Conservation (phyloP, 2,329 filamentous ascomycete genomes). For the Xylariales sp. region DNA sequence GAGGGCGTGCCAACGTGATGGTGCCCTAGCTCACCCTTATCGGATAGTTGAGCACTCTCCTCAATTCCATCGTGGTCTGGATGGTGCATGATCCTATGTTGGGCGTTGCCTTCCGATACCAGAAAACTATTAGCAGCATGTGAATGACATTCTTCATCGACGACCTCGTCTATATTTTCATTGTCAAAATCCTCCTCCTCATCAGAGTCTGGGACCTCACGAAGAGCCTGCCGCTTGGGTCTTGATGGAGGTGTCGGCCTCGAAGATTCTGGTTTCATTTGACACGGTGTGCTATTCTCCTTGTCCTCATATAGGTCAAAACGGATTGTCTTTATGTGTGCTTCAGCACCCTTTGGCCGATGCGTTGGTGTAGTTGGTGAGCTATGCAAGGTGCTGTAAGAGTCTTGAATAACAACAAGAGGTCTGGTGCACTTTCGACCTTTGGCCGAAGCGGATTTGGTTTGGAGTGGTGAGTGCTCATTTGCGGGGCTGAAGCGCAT, state of each 20-base stretch:
- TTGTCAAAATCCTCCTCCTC: conserved; percentile 14
- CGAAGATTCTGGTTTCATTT: conserved; percentile 24
- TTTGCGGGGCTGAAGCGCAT: conserved; percentile 15
- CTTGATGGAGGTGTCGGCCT: conserved; percentile 15
- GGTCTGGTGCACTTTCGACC: conserved; percentile 15
- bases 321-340: conserved; percentile 18
- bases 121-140: too few species aligned
- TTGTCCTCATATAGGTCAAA: conserved; percentile 25
- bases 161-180: conserved; percentile 16
- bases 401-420: conserved; percentile 22
- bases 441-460: too few species aligned
- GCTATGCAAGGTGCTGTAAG: conserved; percentile 21
- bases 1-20: too few species aligned
- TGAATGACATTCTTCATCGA: too few species aligned
- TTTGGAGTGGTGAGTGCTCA: conserved; percentile 18
- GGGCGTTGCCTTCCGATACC: too few species aligned
- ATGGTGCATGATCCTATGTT: too few species aligned
- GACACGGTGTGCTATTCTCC: conserved; percentile 27
- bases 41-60: too few species aligned
- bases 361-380: conserved; percentile 17
- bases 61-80: too few species aligned
- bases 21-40: too few species aligned
- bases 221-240: conserved; percentile 16
- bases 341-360: conserved; percentile 14
- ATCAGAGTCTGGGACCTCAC: conserved; percentile 18